Percentiles rank a stretch among this genome's conserved stretches.
Conservation (phyloP, 1,284 basidiomycete species). For the Sanghuangporus sanghuang region DNA sequence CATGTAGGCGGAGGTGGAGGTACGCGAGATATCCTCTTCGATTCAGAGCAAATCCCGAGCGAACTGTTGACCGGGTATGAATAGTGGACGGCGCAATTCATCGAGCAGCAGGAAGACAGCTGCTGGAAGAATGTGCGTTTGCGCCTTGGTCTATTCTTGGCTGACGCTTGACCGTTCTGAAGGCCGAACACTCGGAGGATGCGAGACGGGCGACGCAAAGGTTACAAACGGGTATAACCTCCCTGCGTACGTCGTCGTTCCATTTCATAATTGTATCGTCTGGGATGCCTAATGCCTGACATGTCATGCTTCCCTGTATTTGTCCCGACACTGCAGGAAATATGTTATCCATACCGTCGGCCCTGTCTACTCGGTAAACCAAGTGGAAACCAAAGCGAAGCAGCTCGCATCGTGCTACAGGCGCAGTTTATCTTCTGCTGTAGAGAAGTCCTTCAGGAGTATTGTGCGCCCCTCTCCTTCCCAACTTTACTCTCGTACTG, state of each 20-base stretch:
- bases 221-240: constrained; percentile 73
- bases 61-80: constrained; percentile 1
- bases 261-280: neutral
- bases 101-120: constrained; percentile 68
- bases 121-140: constrained; percentile 69
- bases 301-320: neutral
- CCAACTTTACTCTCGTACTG: neutral
- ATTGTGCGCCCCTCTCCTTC: constrained; percentile 46
- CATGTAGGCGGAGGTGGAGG: constrained; percentile 66
- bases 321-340: constrained; percentile 37
- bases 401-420: constrained; percentile 72
- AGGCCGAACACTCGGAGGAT: constrained; percentile 71
- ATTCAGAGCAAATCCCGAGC: neutral
- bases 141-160: constrained; percentile 14
- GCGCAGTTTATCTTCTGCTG: constrained; percentile 58
- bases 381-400: constrained; percentile 41
- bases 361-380: constrained; percentile 57
- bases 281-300: neutral
- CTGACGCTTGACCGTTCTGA: neutral
- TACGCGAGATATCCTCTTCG: constrained; percentile 26
- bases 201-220: constrained; percentile 79
- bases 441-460: constrained; percentile 53
- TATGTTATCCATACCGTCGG: constrained; percentile 91
- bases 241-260: constrained; percentile 50
- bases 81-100: constrained; percentile 87